Evolutionary conservation across 75 land plant genomes (phyloP), one percentile per base, ranked within the genome.

Genomic region (Cunninghamia lanceolata): DNA sequence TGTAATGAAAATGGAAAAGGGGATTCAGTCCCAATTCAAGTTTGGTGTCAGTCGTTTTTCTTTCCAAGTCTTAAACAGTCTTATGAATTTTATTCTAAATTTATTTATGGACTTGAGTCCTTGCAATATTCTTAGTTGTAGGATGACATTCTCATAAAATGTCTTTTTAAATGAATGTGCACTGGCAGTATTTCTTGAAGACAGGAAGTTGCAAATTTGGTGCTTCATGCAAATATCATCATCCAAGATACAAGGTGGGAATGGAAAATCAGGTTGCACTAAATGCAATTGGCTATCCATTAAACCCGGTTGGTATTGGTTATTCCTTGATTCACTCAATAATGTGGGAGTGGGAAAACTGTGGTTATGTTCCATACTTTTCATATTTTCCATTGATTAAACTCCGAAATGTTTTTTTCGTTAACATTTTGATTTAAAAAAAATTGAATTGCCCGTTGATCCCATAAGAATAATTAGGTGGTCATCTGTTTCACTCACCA

Each of bases 181-280:
- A 9, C 46, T 56, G 53, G 88, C 89, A 95, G 96, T 92, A 88
- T 84, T 96, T 84, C 86, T 52, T 96, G 92, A 94, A 88, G 88
- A 96, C 95, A n/a, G 96, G 96, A 81, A 88, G 84, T 43, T 95
- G 98, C 85, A 96, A 95, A 89, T 96, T 90, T 89, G 98, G 98
- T 34, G 42, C 95, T 43, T 88, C 96, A 2, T 96, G 98, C 88
- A 93, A 95, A 84, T 96, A 93, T 59, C 93, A 96, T 73, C 98
- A 96, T 88, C 96, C 97, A 13, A 92, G 85, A 63, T 86, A 89
- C n/a, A 94, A 89, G 81, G 90, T 76, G 83, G 93, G 91, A 74
- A 53, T 90, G 9, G n/a, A 78, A 28, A 82, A 47, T 32, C 81
- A 86, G 17, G 89, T 84, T 53, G 53, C 88, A 83, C 46, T 92